Base-by-base conservation (phyloP, 192 early-diverging fungal genomes). In the Backusella australiensis region DNA sequence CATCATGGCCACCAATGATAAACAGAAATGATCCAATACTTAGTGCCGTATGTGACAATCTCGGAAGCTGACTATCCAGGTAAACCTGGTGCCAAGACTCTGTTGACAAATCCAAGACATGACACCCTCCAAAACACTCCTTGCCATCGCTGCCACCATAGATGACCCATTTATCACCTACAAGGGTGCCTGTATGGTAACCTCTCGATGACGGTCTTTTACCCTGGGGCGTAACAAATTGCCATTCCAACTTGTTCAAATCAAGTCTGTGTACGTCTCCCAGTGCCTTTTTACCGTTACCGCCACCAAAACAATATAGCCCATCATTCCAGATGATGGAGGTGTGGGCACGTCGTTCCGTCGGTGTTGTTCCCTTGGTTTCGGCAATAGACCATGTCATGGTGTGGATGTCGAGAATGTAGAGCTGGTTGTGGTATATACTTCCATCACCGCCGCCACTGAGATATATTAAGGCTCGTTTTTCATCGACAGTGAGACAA, bases 381-480 rank as follows among this genome's bases (percentile, higher is more conserved):
- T 80, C 70, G 0, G 91, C 89, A 29, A 90, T 86, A 4, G 85
- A 81, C 94, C 95, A 96, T 15, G 85, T 82, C 41, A 91, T 78
- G 8, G 89, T 84, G 85, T 84, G 83, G 6, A 92, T 94, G 76
- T 96, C 93, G 14, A 96, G 85, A 56, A 93, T 83, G 80, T 92
- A 94, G 17, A 96, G 77, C 12, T 91, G 90, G 78, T 91, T 93
- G 73, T 91, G 94, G 73, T 96, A 96, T 66, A 84, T 83, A 2
- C 92, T 91, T 17, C 93, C 94, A 72, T 96, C 93, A 21, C 95
- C 95, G 46, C 95, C 95, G 21, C 94, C 95, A 87, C 95, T 95
- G 38, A 95, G 84, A 83, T 89, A 93, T 21, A 96, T 79, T 9
- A 44, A 66, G 15, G 78, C 76, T 59, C 80, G 83, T 29, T 81